Base-by-base conservation (phyloP, 345 rosid species). In the Adansonia digitata region DNA sequence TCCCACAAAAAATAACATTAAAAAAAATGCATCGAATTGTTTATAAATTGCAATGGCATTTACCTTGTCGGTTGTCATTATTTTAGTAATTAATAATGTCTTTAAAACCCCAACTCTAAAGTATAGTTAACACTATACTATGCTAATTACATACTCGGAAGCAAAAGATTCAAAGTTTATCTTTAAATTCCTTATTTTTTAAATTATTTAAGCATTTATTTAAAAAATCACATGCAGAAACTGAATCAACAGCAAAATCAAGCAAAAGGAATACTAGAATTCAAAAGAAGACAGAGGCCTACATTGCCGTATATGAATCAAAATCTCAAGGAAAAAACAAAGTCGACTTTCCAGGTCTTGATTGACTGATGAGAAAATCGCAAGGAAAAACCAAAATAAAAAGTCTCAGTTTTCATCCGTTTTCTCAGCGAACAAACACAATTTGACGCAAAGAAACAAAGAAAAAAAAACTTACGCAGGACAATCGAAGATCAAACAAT, bases 351-450 rank as follows among this genome's bases (percentile, higher is more conserved):
- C 31, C 20, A 35, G 62, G 29, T n/a, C 60, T 29, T 18, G 26
- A n/a, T 51, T 49, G 29, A 40, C 39, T 34, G 27, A 5, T 49
- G 29, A 49, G 43, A 15, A 72, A n/a, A 15, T 11, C 26, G 27
- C 18, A 43, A 26, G 29, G 65, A 24, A 57, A 42, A 57, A 27
- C 9, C 7, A 27, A 35, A 49, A 20, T 24, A 27, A n/a, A 68
- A 67, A 45, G 10, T 26, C 55, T 26, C 55, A 45, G 15, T 40
- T 61, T 56, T 51, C 51, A 9, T 46, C 51, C 63, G 42, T 7
- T 74, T 74, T 75, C 75, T 43, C 64, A 39, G 31, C 0, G 49
- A 77, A 31, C 40, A 70, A 77, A 26, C 72, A 26, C 43, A 40
- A 61, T 5, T 35, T 11, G 10, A 39, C 48, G 45, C 48, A 4